phyloP scores from a whole-genome alignment of 495 filamentous ascomycete species.

The Neurospora sp. region DNA sequence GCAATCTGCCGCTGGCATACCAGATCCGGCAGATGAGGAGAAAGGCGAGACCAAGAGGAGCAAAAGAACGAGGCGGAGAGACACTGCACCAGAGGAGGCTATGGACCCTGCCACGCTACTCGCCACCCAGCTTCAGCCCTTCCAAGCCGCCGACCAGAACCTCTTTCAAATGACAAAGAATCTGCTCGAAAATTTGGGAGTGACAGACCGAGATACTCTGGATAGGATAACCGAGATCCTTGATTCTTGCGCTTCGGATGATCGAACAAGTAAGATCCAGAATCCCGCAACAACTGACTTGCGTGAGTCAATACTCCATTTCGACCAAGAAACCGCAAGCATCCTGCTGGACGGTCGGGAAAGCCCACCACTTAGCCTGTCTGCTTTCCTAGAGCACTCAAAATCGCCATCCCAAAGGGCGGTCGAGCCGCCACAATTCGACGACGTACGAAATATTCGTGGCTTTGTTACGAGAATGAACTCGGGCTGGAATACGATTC shows the following conservation, averaged over 20 bases:
- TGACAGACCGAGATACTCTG: constrained; percentile 41
- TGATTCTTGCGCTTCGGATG: constrained; percentile 37
- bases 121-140: constrained; percentile 58
- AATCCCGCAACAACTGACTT: constrained; percentile 30
- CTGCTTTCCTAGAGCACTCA: constrained; percentile 71
- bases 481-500: constrained; percentile 43
- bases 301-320: constrained; percentile 29
- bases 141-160: constrained; percentile 61
- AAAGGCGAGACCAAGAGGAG: constrained; percentile 62
- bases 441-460: constrained; percentile 46
- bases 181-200: constrained; percentile 56
- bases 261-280: constrained; percentile 31
- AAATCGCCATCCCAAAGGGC: constrained; percentile 49
- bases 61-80: constrained; percentile 71
- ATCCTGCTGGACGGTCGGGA: constrained; percentile 34
- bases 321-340: constrained; percentile 31
- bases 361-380: constrained; percentile 36
- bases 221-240: constrained; percentile 43
- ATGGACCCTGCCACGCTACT: constrained; percentile 61
- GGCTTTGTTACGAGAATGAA: constrained; percentile 47
- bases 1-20: constrained; percentile 50
- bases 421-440: constrained; percentile 39
- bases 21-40: constrained; percentile 42
- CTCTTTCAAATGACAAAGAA: constrained; percentile 60
- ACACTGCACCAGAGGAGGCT: constrained; percentile 60